These are phyloP conservation scores for Claviceps arundinis DNA, from an alignment of 2,329 filamentous ascomycete genomes.

Conservation along the genomic window DNA sequence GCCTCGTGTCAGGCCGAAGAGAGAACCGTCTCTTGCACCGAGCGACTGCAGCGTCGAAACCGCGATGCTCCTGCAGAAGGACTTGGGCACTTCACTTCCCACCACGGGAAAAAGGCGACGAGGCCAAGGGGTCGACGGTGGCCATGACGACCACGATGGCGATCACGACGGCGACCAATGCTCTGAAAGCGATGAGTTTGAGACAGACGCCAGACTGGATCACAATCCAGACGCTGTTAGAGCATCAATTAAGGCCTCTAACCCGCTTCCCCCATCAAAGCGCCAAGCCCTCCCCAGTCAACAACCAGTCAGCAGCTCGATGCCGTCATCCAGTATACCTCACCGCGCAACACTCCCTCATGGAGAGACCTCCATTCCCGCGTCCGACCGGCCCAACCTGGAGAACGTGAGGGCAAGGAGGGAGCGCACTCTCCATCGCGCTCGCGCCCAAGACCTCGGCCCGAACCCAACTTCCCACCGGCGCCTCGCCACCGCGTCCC, in stretches of 20 bases:
- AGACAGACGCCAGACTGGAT: constrained; percentile 15
- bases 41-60: background rate
- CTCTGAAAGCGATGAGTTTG: constrained; percentile 11
- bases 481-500: background rate
- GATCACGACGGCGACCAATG: too few relatives aligned
- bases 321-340: constrained; percentile 9
- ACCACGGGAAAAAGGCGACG: background rate
- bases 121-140: background rate
- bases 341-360: background rate
- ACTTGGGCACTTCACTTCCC: background rate
- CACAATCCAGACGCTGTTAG: constrained; percentile 11
- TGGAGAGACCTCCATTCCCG: too few relatives aligned
- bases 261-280: constrained; percentile 1
- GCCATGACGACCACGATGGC: constrained; percentile 10
- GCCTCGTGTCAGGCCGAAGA: background rate
- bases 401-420: background rate
- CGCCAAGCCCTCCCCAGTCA: background rate
- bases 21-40: background rate
- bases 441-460: background rate
- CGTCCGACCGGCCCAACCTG: background rate
- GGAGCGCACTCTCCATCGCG: background rate
- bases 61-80: background rate
- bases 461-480: background rate
- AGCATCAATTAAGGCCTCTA: constrained; percentile 4
- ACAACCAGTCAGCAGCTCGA: constrained; percentile 9